phyloP scores from a whole-genome alignment of 306 rosid species.

The Neltuma alba region DNA sequence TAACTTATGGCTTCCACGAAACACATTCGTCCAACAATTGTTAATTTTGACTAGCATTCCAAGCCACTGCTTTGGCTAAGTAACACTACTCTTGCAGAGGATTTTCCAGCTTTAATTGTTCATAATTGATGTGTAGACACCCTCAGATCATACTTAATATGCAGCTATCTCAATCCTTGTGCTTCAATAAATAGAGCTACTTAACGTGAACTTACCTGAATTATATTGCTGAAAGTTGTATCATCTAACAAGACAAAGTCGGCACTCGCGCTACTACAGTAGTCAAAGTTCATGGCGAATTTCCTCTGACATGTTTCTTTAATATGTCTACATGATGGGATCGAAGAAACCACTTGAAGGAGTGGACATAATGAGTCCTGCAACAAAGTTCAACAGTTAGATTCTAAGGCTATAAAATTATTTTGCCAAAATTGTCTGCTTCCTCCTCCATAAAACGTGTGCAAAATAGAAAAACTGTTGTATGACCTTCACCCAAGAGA shows the following conservation, averaged over 20 bases:
- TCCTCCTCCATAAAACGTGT: conserved; percentile 91
- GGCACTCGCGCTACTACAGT: conserved; percentile 78
- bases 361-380: conserved; percentile 92
- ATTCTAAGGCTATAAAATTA: conserved; percentile 53
- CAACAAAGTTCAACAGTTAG: conserved; percentile 85
- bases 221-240: conserved; percentile 63
- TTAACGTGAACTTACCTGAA: conserved; percentile 64
- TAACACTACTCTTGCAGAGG: background rate
- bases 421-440: conserved; percentile 82
- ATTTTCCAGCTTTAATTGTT: conserved; percentile 16
- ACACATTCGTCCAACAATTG: background rate
- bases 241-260: conserved; percentile 80
- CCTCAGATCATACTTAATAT: conserved; percentile 17
- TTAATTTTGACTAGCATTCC: conserved; percentile 10
- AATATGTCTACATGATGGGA: conserved; percentile 76
- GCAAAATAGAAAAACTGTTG: conserved; percentile 80
- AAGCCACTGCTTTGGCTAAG: background rate
- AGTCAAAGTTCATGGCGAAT: conserved; percentile 89
- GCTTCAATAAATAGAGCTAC: conserved; percentile 33
- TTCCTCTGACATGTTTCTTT: conserved; percentile 81
- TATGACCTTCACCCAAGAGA: conserved; percentile 89
- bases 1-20: background rate
- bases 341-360: conserved; percentile 78
- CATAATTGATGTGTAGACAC: background rate
- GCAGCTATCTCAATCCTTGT: conserved; percentile 25